Evolutionary conservation across 2,329 filamentous ascomycete species (phyloP).

Genomic region (Cercospora sp.): DNA sequence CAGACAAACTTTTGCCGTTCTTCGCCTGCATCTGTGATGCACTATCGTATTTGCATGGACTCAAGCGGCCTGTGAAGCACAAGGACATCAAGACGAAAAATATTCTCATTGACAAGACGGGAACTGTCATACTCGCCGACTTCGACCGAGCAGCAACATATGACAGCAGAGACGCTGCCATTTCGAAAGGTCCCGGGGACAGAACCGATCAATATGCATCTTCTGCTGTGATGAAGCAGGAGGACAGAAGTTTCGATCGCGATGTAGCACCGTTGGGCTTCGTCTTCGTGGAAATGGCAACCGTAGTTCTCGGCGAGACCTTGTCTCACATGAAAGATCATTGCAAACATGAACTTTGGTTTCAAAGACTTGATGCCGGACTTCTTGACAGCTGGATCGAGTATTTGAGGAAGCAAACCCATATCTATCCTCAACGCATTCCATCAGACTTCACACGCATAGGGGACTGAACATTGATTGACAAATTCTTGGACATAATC

Average conservation of each 20-base stretch:
- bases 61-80: not conserved
- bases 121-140: not conserved
- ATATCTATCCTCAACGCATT: not conserved
- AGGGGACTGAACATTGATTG: not conserved
- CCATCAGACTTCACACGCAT: not conserved
- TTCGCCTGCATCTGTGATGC: not conserved
- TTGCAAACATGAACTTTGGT: not conserved
- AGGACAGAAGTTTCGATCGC: not conserved
- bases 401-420: not conserved
- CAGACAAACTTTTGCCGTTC: not conserved
- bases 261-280: not conserved
- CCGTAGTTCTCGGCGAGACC: not conserved
- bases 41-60: not conserved
- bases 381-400: not conserved
- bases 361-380: not conserved
- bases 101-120: not conserved
- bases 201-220: not conserved
- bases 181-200: not conserved
- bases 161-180: not conserved
- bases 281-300: not conserved
- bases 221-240: not conserved
- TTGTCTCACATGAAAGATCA: not conserved
- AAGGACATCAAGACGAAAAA: not conserved
- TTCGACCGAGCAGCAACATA: not conserved
- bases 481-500: not conserved